Conservation (phyloP, 2,329 filamentous ascomycete genomes). For the Penicillium sp. region DNA sequence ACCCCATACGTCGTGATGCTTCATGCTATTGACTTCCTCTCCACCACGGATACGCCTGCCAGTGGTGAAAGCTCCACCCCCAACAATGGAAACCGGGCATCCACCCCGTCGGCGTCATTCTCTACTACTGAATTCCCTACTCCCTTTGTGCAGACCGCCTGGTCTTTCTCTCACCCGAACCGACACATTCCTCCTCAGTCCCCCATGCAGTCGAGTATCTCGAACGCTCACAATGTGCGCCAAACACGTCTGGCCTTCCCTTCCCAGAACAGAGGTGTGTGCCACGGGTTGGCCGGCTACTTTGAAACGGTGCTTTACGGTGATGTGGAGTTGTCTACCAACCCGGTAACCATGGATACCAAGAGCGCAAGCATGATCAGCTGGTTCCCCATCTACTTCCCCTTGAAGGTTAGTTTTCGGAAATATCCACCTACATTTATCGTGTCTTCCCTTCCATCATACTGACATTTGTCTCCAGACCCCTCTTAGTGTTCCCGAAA, state of each 20-base stretch:
- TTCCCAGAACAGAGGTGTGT: slow-evolving; percentile 73
- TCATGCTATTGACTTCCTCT: slow-evolving; percentile 83
- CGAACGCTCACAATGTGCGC: slow-evolving; percentile 90
- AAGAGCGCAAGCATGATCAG: slow-evolving; percentile 99
- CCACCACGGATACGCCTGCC: slow-evolving; percentile 57
- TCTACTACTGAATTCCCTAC: slow-evolving; percentile 34
- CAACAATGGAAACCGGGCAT: slow-evolving; percentile 27
- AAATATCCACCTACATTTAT: background rate
- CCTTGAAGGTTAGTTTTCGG: slow-evolving; percentile 69
- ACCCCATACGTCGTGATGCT: slow-evolving; percentile 95
- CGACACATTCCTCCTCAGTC: slow-evolving; percentile 37
- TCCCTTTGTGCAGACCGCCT: slow-evolving; percentile 45
- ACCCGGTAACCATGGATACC: slow-evolving; percentile 83
- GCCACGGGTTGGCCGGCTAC: slow-evolving; percentile 89
- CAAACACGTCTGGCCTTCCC: slow-evolving; percentile 76
- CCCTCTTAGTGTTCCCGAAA: slow-evolving; percentile 80
- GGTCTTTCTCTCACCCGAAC: slow-evolving; percentile 48
- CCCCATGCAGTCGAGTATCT: slow-evolving; percentile 51
- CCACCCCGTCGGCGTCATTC: slow-evolving; percentile 30
- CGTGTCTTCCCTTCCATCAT: background rate
- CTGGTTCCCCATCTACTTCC: slow-evolving; percentile 99
- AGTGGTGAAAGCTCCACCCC: slow-evolving; percentile 19
- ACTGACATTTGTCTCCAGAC: slow-evolving; percentile 54
- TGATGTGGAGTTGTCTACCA: slow-evolving; percentile 83
- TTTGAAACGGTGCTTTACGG: slow-evolving; percentile 94